These are phyloP conservation scores for Fusarium protoensiforme DNA, from an alignment of 2,329 filamentous ascomycete species.

Conservation along the genomic window DNA sequence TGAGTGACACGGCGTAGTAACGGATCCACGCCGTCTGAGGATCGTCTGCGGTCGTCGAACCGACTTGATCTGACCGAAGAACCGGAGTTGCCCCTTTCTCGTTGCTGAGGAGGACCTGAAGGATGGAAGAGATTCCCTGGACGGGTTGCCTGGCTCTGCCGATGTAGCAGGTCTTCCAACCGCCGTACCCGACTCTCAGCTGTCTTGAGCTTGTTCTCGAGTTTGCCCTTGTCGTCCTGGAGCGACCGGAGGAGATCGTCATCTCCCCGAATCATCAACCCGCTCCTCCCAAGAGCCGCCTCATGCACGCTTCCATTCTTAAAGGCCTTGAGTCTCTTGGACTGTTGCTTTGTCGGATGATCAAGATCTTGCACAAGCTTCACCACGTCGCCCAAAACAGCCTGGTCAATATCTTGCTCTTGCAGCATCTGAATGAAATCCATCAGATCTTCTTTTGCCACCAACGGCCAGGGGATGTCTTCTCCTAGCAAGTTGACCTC, in stretches of 20 bases:
- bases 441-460: slow-evolving; percentile 80
- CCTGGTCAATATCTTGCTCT: slow-evolving; percentile 71
- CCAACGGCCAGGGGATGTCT: slow-evolving; percentile 81
- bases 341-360: slow-evolving; percentile 85
- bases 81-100: slow-evolving; percentile 61
- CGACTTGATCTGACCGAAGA: slow-evolving; percentile 60
- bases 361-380: slow-evolving; percentile 84
- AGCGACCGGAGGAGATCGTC: slow-evolving; percentile 82
- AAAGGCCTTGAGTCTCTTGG: slow-evolving; percentile 89
- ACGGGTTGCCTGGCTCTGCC: slow-evolving; percentile 73
- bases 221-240: slow-evolving; percentile 83
- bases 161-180: slow-evolving; percentile 90
- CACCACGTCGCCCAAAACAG: slow-evolving; percentile 76
- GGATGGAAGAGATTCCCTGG: slow-evolving; percentile 67
- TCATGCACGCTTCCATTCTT: slow-evolving; percentile 97
- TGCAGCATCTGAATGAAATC: slow-evolving; percentile 76
- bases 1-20: slow-evolving; percentile 63
- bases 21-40: slow-evolving; percentile 59
- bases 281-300: slow-evolving; percentile 86
- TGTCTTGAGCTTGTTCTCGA: slow-evolving; percentile 81
- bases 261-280: slow-evolving; percentile 85
- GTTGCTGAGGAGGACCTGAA: slow-evolving; percentile 57
- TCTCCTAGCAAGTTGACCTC: slow-evolving; percentile 88
- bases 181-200: slow-evolving; percentile 90
- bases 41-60: slow-evolving; percentile 57